Evolutionary conservation across 495 filamentous ascomycete species (phyloP).

Genomic region (Talaromyces stipitatus): DNA sequence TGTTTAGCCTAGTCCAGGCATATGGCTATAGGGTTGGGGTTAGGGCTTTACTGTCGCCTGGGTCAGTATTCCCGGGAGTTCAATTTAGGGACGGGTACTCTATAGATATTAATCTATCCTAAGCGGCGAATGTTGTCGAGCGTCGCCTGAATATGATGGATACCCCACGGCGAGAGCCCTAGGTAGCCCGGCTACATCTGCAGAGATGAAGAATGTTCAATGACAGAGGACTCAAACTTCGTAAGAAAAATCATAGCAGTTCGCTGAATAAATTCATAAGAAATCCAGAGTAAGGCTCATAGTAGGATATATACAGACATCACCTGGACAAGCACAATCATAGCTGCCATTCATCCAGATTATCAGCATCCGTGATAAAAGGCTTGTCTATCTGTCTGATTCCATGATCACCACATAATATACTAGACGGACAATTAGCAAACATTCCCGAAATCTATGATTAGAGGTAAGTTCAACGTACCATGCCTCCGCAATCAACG

Average conservation of each 20-base stretch:
- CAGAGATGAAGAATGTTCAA: too few relatives aligned
- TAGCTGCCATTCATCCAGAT: constrained; percentile 75
- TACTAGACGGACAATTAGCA: constrained; percentile 27
- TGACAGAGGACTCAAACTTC: too few relatives aligned
- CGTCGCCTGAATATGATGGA: too few relatives aligned
- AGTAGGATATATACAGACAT: not conserved
- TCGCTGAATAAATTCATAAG: too few relatives aligned
- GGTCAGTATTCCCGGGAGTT: too few relatives aligned
- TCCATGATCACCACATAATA: constrained; percentile 88
- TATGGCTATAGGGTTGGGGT: not conserved
- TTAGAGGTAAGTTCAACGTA: constrained; percentile 32
- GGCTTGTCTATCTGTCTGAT: constrained; percentile 90
- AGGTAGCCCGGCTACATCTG: too few relatives aligned
- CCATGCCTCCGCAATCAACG: constrained; percentile 73
- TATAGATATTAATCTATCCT: too few relatives aligned
- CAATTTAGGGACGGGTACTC: too few relatives aligned
- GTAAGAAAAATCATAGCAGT: not conserved
- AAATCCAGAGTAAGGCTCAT: too few relatives aligned
- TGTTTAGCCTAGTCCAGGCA: too few relatives aligned
- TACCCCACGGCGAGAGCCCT: too few relatives aligned
- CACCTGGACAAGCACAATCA: constrained; percentile 26
- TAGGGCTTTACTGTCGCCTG: not conserved
- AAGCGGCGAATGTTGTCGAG: too few relatives aligned
- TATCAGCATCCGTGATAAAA: constrained; percentile 66
- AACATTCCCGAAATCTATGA: not conserved